Base-by-base conservation (phyloP, 768 basidiomycete species). In the Tubosaeta brunneosetosa region DNA sequence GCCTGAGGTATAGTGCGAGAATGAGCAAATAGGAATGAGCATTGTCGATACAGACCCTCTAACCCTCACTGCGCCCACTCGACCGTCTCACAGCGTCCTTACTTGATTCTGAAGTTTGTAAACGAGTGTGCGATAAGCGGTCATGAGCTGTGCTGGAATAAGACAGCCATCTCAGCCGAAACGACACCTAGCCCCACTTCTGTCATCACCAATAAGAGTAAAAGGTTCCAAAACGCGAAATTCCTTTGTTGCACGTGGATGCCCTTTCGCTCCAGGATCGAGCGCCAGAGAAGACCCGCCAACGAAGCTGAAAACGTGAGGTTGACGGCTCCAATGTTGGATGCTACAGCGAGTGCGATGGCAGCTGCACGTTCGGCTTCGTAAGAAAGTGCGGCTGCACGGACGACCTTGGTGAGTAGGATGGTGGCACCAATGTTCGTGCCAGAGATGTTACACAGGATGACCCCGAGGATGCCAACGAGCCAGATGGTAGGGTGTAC, bases 381-480 rank as follows among this genome's bases (percentile, higher is more conserved):
- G 19, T 65, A 44, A 17, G 67, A 61, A 19, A 67, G 52, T 1
- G 51, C 52, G 1, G 81, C 75, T 2, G 76, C 77, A 40, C 81
- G 82, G 7, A 91, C 76, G 37, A 92, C 78, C 56, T 93, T 85
- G 29, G 91, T 88, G 14, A 94, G 80, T 31, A 97, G 78, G 65
- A 97, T 94, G 5, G 90, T 92, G 3, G 89, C 88, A 34, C 91
- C 91, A 50, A 94, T 94, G 70, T 94, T 94, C 6, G 92, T 94
- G 0, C 92, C 91, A 16, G 86, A 82, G 47, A 91, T 71, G 61
- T 92, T 91, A 67, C 89, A 92, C 22, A 90, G 73, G 37, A 91
- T 64, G 36, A 92, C 84, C 5, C 85, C 80, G 34, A 91, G 70
- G 19, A 86, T 72, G 34, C 87, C 87, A 62, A 91, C 77, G 48